These are phyloP conservation scores for Quercus ilex DNA, from an alignment of 306 rosid species.

Conservation along the genomic window DNA sequence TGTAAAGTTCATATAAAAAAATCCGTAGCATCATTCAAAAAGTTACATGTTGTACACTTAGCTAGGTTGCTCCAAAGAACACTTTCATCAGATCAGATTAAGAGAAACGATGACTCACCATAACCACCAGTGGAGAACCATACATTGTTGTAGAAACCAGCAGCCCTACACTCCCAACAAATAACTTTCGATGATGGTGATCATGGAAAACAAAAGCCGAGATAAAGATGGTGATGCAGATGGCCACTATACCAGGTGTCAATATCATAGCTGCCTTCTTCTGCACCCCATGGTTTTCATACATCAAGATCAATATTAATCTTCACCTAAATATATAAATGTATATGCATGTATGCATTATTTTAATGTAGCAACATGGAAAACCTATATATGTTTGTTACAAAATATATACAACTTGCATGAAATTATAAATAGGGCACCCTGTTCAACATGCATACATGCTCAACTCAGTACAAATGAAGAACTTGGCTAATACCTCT, in stretches of 20 bases:
- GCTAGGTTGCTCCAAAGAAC: not conserved
- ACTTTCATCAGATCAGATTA: not conserved
- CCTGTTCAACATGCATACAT: not conserved
- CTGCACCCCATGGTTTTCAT: conserved; percentile 30
- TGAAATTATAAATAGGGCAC: not conserved
- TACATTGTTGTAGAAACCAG: conserved; percentile 58
- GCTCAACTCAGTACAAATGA: not conserved
- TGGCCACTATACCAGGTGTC: conserved; percentile 30
- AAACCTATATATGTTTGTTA: no score
- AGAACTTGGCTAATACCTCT: not conserved
- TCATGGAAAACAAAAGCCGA: conserved; percentile 53
- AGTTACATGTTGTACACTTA: not conserved
- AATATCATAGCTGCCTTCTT: conserved; percentile 38
- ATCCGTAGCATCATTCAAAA: no score
- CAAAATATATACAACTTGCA: not conserved
- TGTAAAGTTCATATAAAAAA: no score
- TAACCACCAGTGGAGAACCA: conserved; percentile 63
- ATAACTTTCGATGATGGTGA: conserved; percentile 48
- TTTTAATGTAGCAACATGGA: not conserved
- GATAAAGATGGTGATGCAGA: conserved; percentile 33
- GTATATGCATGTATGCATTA: not conserved
- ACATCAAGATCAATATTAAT: not conserved
- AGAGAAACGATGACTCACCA: conserved; percentile 47
- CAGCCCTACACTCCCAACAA: conserved; percentile 64
- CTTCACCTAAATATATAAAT: not conserved